Evolutionary conservation across 73 alveolate genomes (phyloP), one percentile per base, ranked within the genome.

Genomic region (Symbiodinium natans): DNA sequence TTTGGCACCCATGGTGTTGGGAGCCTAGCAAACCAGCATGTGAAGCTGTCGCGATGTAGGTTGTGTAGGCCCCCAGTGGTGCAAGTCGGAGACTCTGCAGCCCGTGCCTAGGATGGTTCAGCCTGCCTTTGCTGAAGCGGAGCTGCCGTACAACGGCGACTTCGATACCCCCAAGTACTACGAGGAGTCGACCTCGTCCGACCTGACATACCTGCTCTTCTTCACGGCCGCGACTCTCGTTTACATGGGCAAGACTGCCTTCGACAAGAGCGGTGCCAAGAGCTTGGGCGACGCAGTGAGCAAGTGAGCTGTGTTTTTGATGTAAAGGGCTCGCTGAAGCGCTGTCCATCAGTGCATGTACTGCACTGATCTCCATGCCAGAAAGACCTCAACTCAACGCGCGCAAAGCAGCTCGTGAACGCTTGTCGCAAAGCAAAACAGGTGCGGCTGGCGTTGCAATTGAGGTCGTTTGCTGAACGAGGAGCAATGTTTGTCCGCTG

Each of bases 171-270:
- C 92, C 42, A 83, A 41, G 75, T 83, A 83, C 74, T 27, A 83
- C 74, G 74, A 23, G 41, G 42, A 38, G 41, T 56, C 25, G n/a
- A 25, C 74, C 42, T 83, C 92, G 21, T 27, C 92, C 39, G 92
- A 83, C 41, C 75, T 83, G 41, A 6, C 39, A 41, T 83, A 83
- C 92, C 92, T 83, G 92, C 92, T 83, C 75, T 83, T 83, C 92
- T 83, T 83, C 92, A 40, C 46, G 10, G 92, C 92, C 75, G 41
- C 46, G n/a, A 29, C 73, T 29, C 74, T 83, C 33, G 92, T 83
- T 39, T 59, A 39, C 68, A 41, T 83, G 11, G 92, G 74, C 92
- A 83, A 29, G 92, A 54, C 42, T 42, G 92, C 46, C 92, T 83
- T 83, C 92, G 36, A 63, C 92, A 83, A 83, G 92, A 83, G 75